Evolutionary conservation across 805 yeast genomes (phyloP), one percentile per base, ranked within the genome.

Genomic region (Wickerhamomyces pijperi): DNA sequence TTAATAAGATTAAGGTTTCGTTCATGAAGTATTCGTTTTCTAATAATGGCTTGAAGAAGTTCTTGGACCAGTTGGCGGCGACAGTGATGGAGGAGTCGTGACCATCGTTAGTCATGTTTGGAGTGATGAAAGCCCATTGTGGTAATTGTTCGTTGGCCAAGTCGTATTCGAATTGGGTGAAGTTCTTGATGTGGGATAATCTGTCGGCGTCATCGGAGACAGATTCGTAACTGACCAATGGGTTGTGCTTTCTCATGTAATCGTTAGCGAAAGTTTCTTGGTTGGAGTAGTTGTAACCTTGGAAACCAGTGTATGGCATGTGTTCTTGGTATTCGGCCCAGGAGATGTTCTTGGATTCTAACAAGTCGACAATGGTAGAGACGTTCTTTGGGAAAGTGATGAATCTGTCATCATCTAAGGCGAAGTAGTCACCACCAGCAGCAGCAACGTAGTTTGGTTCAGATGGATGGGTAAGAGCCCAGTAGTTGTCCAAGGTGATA

Each of bases 291-390:
- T 65, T 58, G 58, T 61, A 66, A 43, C 76, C 76, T 40, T 59
- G 52, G 62, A 54, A 72, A 32, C 74, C 76, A 34, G 75, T 54
- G 63, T 70, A 70, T 32, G 77, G 76, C 60, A 60, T 46, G 51
- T 68, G 67, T 57, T 72, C 73, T 54, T 68, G 67, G 59, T 72
- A 72, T 57, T 70, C 72, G 39, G 63, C 74, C 74, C 75, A 71
- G 17, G 74, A 62, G 42, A 72, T 68, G 21, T 58, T 58, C 49
- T 56, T 58, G 41, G 58, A 53, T 49, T 72, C 45, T 35, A 46
- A 32, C 41, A 71, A 56, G 50, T 72, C 77, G 14, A 61, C 75
- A 20, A 72, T 44, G 32, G 67, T 61, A 33, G 75, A 69, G 32
- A 72, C 64, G 50, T 71, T 68, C 20, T 48, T 28, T 37, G 76